Conservation (phyloP, 176 grass and related monocot species). For the Dendrocalamus sinicus region DNA sequence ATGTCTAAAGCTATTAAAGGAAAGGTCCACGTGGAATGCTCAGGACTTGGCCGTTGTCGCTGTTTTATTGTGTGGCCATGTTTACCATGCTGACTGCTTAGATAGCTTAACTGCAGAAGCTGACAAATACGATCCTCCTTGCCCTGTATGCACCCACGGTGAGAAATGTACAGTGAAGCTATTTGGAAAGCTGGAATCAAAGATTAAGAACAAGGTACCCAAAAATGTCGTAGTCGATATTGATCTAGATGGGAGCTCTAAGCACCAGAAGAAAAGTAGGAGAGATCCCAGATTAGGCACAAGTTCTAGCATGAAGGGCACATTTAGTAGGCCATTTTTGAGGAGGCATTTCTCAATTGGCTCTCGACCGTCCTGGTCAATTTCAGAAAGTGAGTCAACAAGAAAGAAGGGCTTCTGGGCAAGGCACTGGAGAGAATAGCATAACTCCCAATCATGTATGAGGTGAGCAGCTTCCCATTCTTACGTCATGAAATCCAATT, state of each 20-base stretch:
- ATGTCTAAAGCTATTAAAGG: constrained; percentile 71
- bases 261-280: constrained; percentile 44
- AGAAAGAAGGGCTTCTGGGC: constrained; percentile 90
- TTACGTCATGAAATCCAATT: constrained; percentile 13
- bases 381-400: constrained; percentile 50
- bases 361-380: constrained; percentile 34
- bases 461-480: constrained; percentile 42
- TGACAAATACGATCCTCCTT: constrained; percentile 84
- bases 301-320: constrained; percentile 67
- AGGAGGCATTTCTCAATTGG: constrained; percentile 79
- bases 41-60: constrained; percentile 75
- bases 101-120: constrained; percentile 77
- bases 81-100: constrained; percentile 90
- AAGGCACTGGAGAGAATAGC: constrained; percentile 63
- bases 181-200: constrained; percentile 68
- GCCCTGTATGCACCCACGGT: constrained; percentile 76
- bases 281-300: constrained; percentile 51
- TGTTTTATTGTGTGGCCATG: constrained; percentile 83
- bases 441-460: not conserved
- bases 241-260: constrained; percentile 47
- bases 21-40: constrained; percentile 63
- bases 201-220: constrained; percentile 52
- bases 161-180: constrained; percentile 79
- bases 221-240: constrained; percentile 57
- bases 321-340: constrained; percentile 65